Evolutionary conservation across 306 rosid genomes (phyloP).

Genomic region (Pterocarpus santalinus): DNA sequence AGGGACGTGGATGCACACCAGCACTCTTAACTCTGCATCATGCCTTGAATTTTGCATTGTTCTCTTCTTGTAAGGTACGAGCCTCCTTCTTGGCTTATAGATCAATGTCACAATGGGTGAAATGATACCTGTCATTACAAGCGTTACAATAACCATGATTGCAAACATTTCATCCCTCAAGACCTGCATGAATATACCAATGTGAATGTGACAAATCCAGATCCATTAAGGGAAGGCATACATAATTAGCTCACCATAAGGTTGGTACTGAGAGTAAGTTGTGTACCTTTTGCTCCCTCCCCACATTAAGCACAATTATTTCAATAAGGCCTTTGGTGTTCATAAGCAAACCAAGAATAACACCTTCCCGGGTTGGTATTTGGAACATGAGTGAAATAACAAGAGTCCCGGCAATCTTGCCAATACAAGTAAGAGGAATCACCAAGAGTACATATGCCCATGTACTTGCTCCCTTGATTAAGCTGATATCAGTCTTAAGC

Average conservation of each 20-base stretch:
- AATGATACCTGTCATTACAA: conserved; percentile 71
- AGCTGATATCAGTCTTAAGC: conserved; percentile 66
- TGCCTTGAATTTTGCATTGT: conserved; percentile 66
- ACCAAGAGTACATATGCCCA: conserved; percentile 57
- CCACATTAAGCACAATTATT: conserved; percentile 81
- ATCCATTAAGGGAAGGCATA: background rate
- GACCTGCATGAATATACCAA: conserved; percentile 57
- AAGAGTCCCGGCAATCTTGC: conserved; percentile 73
- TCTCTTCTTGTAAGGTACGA: conserved; percentile 68
- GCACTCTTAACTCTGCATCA: conserved; percentile 67
- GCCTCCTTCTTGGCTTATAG: conserved; percentile 73
- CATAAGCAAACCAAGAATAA: conserved; percentile 84
- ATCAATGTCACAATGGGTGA: conserved; percentile 69
- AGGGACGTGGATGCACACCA: conserved; percentile 77
- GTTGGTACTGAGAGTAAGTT: background rate
- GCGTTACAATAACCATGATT: conserved; percentile 68
- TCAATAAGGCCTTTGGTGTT: conserved; percentile 89
- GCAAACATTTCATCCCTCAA: conserved; percentile 69
- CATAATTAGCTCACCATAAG: background rate
- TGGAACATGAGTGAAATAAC: conserved; percentile 55
- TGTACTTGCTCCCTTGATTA: conserved; percentile 27
- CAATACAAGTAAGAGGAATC: conserved; percentile 60
- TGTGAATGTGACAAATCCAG: background rate
- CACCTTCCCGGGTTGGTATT: conserved; percentile 73
- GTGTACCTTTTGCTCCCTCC: conserved; percentile 75